Evolutionary conservation across 2,329 filamentous ascomycete species (phyloP).

Genomic region (Gnomoniopsis sp.): DNA sequence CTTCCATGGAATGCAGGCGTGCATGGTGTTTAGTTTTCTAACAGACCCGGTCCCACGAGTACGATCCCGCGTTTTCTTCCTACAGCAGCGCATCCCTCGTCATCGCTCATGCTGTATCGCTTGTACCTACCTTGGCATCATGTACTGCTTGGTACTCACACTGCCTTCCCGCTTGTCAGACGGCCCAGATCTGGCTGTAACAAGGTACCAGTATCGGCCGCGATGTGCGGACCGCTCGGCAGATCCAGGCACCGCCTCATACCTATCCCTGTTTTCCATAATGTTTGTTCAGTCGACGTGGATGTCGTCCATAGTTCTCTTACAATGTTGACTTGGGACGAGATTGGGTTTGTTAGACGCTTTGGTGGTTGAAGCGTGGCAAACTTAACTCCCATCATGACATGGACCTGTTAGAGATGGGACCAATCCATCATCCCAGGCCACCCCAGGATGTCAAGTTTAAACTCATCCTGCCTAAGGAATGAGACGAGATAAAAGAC

Average conservation of each 20-base stretch:
- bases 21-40: constrained; percentile 10
- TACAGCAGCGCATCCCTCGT: constrained; percentile 3
- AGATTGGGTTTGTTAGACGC: background rate
- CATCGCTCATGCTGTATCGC: constrained; percentile 1
- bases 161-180: background rate
- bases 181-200: background rate
- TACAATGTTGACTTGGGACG: background rate
- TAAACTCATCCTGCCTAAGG: background rate
- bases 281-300: background rate
- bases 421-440: constrained; percentile 2
- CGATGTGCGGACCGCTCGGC: background rate
- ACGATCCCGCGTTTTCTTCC: background rate
- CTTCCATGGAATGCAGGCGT: background rate
- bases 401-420: background rate
- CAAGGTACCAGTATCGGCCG: background rate
- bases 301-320: background rate
- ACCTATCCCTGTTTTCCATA: background rate
- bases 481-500: constrained; percentile 15
- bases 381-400: background rate
- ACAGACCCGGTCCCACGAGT: background rate
- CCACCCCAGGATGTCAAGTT: constrained; percentile 6
- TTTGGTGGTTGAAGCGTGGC: background rate
- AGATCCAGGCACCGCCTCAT: background rate
- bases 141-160: background rate
- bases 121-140: background rate